These are phyloP conservation scores for Fragaria nilgerrensis DNA, from an alignment of 306 rosid genomes.

Conservation along the genomic window DNA sequence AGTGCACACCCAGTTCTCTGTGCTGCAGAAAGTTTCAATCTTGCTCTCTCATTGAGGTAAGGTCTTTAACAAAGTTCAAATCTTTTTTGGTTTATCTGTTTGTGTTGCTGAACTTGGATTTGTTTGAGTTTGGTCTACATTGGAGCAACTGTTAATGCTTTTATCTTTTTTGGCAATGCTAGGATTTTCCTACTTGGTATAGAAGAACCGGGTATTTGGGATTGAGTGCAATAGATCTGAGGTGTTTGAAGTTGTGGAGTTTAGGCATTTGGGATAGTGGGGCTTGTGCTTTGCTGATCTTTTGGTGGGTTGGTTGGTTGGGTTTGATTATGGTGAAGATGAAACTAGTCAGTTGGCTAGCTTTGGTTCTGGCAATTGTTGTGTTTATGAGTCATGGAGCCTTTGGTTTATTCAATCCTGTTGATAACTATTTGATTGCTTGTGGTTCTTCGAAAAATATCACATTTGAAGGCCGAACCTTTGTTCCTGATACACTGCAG, in stretches of 20 bases:
- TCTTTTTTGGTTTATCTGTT: not conserved
- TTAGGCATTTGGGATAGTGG: conserved; percentile 13
- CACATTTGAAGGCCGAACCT: conserved; percentile 64
- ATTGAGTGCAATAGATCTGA: conserved; percentile 34
- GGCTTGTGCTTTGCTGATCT: conserved; percentile 8
- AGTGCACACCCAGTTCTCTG: conserved; percentile 27
- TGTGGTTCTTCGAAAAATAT: conserved; percentile 73
- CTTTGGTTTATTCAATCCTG: conserved; percentile 53
- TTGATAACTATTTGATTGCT: conserved; percentile 71
- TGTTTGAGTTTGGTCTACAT: conserved; percentile 11
- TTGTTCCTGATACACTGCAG: conserved; percentile 72
- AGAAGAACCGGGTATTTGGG: conserved; percentile 8
- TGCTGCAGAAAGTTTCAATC: conserved; percentile 10
- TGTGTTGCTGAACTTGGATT: conserved; percentile 18
- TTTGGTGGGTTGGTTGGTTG: not conserved
- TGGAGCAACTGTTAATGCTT: conserved; percentile 14
- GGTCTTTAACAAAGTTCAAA: conserved; percentile 7
- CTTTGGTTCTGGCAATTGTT: conserved; percentile 40
- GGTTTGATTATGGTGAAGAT: conserved; percentile 37
- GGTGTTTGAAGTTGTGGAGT: conserved; percentile 12
- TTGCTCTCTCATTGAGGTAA: conserved; percentile 29
- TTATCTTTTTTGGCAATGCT: conserved; percentile 2
- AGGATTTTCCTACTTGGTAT: not conserved
- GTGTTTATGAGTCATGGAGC: conserved; percentile 41
- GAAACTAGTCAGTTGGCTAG: conserved; percentile 40